phyloP scores from a whole-genome alignment of 768 basidiomycete species.

The Psilocybe azurescens region DNA sequence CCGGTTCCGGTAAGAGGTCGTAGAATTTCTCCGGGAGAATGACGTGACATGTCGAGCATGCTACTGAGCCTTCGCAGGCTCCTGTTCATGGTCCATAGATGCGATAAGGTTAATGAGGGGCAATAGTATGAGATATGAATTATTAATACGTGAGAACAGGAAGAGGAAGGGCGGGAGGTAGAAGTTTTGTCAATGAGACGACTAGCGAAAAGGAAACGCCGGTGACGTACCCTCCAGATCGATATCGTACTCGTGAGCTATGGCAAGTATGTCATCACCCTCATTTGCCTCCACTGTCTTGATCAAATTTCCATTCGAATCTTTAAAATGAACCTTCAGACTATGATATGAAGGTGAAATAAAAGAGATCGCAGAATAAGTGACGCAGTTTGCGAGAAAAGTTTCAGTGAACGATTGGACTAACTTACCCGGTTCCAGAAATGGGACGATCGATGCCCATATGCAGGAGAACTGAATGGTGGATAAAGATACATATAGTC shows the following conservation, averaged over 20 bases:
- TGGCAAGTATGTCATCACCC: slow-evolving; percentile 88
- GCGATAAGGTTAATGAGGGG: not conserved
- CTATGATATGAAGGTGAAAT: slow-evolving; percentile 43
- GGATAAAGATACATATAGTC: not conserved
- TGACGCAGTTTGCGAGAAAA: not conserved
- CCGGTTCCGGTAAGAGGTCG: slow-evolving; percentile 88
- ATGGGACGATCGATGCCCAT: slow-evolving; percentile 30
- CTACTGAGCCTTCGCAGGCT: slow-evolving; percentile 95
- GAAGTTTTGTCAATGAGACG: not conserved
- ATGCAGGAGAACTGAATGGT: slow-evolving; percentile 12
- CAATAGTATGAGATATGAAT: not conserved
- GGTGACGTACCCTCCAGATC: slow-evolving; percentile 86
- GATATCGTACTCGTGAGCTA: slow-evolving; percentile 95
- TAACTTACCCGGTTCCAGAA: slow-evolving; percentile 34
- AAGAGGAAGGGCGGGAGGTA: not conserved
- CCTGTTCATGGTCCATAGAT: slow-evolving; percentile 50
- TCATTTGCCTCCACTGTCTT: slow-evolving; percentile 93
- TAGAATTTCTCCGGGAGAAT: slow-evolving; percentile 84
- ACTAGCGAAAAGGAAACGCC: not conserved
- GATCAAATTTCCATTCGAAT: slow-evolving; percentile 81
- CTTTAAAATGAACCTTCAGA: slow-evolving; percentile 89
- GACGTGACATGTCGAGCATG: slow-evolving; percentile 95
- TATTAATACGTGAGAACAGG: not conserved
- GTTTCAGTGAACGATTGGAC: not conserved
- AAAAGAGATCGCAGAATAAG: not conserved